phyloP scores from a whole-genome alignment of 768 basidiomycete genomes.

The Podaxis sp. region DNA sequence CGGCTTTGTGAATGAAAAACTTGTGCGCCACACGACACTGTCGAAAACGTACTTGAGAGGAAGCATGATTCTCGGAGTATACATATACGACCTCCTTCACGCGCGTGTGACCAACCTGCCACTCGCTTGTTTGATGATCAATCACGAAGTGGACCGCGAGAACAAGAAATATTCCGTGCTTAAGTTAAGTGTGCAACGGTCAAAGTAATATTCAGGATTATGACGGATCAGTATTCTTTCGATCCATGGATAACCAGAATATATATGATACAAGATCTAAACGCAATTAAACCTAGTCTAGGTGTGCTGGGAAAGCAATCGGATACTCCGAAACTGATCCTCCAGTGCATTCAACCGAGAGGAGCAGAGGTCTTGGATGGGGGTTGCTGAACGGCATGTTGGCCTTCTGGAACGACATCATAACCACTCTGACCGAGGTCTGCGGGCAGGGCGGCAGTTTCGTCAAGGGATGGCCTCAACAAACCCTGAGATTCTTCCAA shows the following conservation, averaged over 20 bases:
- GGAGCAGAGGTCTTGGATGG: slow-evolving; percentile 4
- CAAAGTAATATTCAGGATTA: not conserved
- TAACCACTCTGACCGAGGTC: slow-evolving; percentile 82
- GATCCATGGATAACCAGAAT: not conserved
- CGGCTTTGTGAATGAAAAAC: not conserved
- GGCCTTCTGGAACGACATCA: slow-evolving; percentile 69
- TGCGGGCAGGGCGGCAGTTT: slow-evolving; percentile 79
- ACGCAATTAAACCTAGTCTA: not conserved
- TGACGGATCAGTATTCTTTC: slow-evolving; percentile 1
- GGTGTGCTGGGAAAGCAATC: not conserved
- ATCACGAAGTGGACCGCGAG: not conserved
- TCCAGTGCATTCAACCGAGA: slow-evolving; percentile 5
- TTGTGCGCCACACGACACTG: not conserved
- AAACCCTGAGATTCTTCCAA: slow-evolving; percentile 59
- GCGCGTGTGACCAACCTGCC: not conserved
- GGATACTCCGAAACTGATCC: slow-evolving; percentile 4
- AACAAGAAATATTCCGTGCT: not conserved
- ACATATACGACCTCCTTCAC: not conserved
- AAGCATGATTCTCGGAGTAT: not conserved
- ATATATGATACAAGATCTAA: not conserved
- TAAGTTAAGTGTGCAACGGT: not conserved
- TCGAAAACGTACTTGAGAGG: not conserved
- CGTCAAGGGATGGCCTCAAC: slow-evolving; percentile 55
- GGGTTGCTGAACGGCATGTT: slow-evolving; percentile 26
- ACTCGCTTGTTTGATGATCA: not conserved